phyloP scores from a whole-genome alignment of 352 stramenopile species.

The Peronosclerospora sorghi region DNA sequence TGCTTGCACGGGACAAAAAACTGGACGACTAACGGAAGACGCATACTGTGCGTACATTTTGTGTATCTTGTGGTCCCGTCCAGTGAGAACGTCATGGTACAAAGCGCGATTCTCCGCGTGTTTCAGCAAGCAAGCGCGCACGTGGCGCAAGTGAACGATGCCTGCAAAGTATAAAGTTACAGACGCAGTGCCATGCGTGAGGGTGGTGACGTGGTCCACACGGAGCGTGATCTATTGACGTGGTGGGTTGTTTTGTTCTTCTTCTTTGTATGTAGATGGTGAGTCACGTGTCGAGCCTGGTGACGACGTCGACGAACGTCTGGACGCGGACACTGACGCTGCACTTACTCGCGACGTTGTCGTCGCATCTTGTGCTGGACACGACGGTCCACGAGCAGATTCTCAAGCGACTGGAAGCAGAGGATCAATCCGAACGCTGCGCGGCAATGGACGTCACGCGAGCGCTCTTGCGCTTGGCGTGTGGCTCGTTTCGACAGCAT shows the following conservation, averaged over 20 bases:
- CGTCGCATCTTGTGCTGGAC: slow-evolving; percentile 22
- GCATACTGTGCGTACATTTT: not conserved
- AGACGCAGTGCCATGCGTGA: not conserved
- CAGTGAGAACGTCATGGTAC: slow-evolving; percentile 29
- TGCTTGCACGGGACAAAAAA: too few species aligned
- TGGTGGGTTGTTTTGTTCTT: not conserved
- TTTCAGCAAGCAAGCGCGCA: slow-evolving; percentile 29
- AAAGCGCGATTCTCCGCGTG: slow-evolving; percentile 29
- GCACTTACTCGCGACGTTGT: slow-evolving; percentile 36
- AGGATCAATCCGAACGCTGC: slow-evolving; percentile 11
- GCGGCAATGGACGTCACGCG: slow-evolving; percentile 24
- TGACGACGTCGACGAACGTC: slow-evolving; percentile 7
- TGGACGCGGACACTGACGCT: slow-evolving; percentile 20
- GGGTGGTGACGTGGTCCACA: not conserved
- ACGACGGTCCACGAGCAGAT: slow-evolving; percentile 16
- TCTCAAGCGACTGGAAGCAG: slow-evolving; percentile 7
- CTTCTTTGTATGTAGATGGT: slow-evolving; percentile 16
- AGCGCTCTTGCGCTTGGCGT: slow-evolving; percentile 12
- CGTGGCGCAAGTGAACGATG: slow-evolving; percentile 37
- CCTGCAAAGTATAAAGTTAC: slow-evolving; percentile 22
- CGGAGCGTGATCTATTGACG: not conserved
- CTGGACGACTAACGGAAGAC: not conserved
- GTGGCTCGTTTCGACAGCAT: slow-evolving; percentile 17
- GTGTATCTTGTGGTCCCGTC: not conserved
- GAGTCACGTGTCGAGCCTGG: slow-evolving; percentile 5